Evolutionary conservation across 306 rosid species (phyloP), one percentile per base, ranked within the genome.

Genomic region (Psophocarpus tetragonolobus): DNA sequence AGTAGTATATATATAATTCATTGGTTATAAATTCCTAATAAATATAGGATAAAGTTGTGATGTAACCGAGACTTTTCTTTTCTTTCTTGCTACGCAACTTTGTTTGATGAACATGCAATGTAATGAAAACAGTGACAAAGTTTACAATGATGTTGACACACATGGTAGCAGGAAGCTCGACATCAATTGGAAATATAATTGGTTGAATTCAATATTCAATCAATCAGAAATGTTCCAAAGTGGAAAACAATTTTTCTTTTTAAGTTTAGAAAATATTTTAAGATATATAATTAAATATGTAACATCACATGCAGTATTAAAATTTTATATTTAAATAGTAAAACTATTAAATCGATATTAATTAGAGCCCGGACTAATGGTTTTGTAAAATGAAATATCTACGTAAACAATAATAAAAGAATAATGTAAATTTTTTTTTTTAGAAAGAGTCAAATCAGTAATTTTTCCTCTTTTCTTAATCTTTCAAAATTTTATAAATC

Each of bases 61-160:
- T 72, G 74, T 26, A 63, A 71, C 27, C 5, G 20, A 21, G 44
- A 33, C 67, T 71, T 62, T 72, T 72, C 23, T 26, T 39, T 39
- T 27, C 73, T 71, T 61, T 71, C 24, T 29, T 33, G 33, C 33
- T 30, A 73, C 62, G 69, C 44, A 65, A 65, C 51, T 42, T 64
- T 64, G 64, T 35, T 64, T 47, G 3, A 30, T 0, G 33, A 75
- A 63, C 6, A 42, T 47, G 27, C 6, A 47, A 2, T 12, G 27
- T 12, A 47, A 2, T 12, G 50, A 11, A 50, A 62, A 76, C 64
- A 15, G 73, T 64, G 73, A 45, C 29, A 64, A 76, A 32, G 73
- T 76, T 64, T 47, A 32, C 7, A 64, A 35, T 33, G 73, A 33
- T 23, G 73, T 33, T 26, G 53, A 63, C 73, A 21, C 6, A 35